A percentile compares a stretch with the other conserved stretches of the same genome.
These are phyloP conservation scores for Collybiopsis confluens DNA, from an alignment of 768 basidiomycete genomes.

Conservation along the genomic window DNA sequence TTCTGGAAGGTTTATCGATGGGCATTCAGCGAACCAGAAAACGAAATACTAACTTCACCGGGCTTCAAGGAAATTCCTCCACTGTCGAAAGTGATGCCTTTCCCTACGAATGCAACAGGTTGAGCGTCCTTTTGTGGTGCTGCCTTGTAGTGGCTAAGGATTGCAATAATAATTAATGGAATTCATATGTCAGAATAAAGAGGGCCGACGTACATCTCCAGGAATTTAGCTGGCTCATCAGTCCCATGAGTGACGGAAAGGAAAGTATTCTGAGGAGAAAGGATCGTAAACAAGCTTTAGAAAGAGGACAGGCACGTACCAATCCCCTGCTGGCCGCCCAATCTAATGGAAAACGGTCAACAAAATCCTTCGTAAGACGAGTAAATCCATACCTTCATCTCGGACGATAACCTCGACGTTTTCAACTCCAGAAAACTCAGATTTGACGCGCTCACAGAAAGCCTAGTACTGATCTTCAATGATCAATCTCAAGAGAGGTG, in stretches of 20 bases:
- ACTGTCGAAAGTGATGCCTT: conserved; percentile 87
- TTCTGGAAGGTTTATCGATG: conserved; percentile 31
- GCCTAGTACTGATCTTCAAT: conserved; percentile 28
- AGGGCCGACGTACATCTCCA: conserved; percentile 81
- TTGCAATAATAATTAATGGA: neutral
- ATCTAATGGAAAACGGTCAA: conserved; percentile 29
- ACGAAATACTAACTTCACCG: conserved; percentile 41
- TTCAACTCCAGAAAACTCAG: conserved; percentile 59
- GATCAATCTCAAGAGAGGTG: neutral
- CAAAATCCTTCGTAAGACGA: neutral
- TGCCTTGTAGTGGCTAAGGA: conserved; percentile 74
- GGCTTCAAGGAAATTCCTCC: conserved; percentile 88
- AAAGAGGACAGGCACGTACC: conserved; percentile 35
- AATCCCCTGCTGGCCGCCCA: conserved; percentile 86
- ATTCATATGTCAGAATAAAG: neutral
- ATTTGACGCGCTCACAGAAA: conserved; percentile 68
- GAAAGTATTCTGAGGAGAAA: conserved; percentile 58
- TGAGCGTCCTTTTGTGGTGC: conserved; percentile 47
- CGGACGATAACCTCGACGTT: conserved; percentile 68
- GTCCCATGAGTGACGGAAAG: conserved; percentile 83
- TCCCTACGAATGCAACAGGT: conserved; percentile 78
- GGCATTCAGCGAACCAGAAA: neutral
- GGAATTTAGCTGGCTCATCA: conserved; percentile 78
- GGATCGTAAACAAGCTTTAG: neutral
- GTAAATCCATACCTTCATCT: conserved; percentile 56